Evolutionary conservation across 2,329 filamentous ascomycete species (phyloP).

Genomic region (Falciphora oryzae): DNA sequence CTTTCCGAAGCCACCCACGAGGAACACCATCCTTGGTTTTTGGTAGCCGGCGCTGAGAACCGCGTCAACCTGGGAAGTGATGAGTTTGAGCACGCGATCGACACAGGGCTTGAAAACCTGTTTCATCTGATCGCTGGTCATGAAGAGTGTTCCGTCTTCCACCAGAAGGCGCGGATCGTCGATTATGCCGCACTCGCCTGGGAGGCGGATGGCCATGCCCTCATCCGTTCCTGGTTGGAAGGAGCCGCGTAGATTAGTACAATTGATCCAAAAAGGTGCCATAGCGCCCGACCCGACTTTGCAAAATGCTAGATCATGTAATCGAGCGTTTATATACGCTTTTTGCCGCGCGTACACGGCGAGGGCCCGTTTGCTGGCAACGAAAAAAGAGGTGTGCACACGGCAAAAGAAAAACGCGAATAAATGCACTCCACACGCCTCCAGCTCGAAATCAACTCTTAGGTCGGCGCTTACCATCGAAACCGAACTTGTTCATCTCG

Average conservation of each 20-base stretch:
- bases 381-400: too few species aligned
- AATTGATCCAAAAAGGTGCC: too few species aligned
- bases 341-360: too few species aligned
- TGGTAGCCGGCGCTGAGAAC: slow-evolving; percentile 10
- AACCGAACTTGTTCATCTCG: slow-evolving; percentile 11
- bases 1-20: slow-evolving; percentile 14
- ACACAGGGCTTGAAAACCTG: slow-evolving; percentile 14
- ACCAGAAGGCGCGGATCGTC: slow-evolving; percentile 11
- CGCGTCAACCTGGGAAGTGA: slow-evolving; percentile 12
- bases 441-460: too few species aligned
- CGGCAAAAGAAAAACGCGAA: too few species aligned
- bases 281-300: too few species aligned
- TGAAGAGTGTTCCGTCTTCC: slow-evolving; percentile 9
- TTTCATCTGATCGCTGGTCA: slow-evolving; percentile 12
- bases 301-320: too few species aligned
- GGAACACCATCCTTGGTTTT: slow-evolving; percentile 14
- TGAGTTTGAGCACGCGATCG: slow-evolving; percentile 13
- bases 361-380: too few species aligned
- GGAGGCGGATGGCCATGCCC: slow-evolving; percentile 11
- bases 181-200: slow-evolving; percentile 11
- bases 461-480: too few species aligned
- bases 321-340: too few species aligned
- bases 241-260: too few species aligned
- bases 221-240: slow-evolving; percentile 9
- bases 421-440: too few species aligned